A percentile compares a stretch with the other conserved stretches of the same genome.
Evolutionary conservation across 2,329 filamentous ascomycete genomes (phyloP).

Genomic region (Alternaria solani): DNA sequence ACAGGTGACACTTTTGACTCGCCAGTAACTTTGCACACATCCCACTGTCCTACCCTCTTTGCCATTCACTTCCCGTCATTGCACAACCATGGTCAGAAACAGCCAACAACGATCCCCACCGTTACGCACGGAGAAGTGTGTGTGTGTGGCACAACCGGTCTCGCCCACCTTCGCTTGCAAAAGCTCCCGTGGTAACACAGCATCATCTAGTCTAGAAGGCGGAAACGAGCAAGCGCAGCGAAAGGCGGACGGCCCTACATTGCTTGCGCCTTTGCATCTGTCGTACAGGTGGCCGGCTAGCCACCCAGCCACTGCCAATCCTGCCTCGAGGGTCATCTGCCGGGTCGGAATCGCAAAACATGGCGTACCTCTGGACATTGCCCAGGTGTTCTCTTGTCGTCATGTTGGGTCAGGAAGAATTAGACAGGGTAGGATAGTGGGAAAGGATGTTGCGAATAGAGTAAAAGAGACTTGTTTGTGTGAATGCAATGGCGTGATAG

Average conservation of each 20-base stretch:
- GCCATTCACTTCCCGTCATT: background rate
- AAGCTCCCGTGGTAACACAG: background rate
- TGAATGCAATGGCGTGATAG: background rate
- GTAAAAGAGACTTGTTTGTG: constrained; percentile 4
- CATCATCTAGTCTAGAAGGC: background rate
- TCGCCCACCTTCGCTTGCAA: constrained; percentile 2
- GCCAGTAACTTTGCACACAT: background rate
- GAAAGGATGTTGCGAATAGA: background rate
- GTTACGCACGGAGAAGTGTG: background rate
- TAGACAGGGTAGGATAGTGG: background rate
- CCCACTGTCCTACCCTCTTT: background rate
- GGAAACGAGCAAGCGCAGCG: background rate
- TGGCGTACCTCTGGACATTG: background rate
- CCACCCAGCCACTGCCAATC: background rate
- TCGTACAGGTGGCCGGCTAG: background rate
- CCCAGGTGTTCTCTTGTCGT: background rate
- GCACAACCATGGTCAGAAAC: background rate
- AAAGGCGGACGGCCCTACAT: background rate
- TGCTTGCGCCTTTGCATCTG: background rate
- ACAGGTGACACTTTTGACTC: constrained; percentile 6
- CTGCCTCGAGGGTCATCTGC: background rate
- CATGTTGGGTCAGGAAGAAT: background rate
- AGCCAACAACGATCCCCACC: background rate
- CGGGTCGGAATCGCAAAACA: background rate
- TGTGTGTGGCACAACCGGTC: background rate